Percentiles rank a stretch among this genome's conserved stretches.
Conservation (phyloP, 805 yeast genomes). For the Clavispora fructus region DNA sequence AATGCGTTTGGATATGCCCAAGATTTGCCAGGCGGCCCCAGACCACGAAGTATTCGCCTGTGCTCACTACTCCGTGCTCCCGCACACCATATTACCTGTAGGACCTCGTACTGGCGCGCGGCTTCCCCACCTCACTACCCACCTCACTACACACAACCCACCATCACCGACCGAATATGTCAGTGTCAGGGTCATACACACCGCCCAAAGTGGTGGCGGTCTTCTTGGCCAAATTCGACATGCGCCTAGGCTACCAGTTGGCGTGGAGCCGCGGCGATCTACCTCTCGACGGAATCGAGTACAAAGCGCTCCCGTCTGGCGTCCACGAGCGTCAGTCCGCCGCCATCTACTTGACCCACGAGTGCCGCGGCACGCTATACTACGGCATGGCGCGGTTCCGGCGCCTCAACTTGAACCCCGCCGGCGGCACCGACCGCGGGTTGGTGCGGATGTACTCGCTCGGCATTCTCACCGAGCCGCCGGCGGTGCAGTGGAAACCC, state of each 20-base stretch:
- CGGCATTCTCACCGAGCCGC: slow-evolving; percentile 53
- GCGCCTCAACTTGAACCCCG: slow-evolving; percentile 15
- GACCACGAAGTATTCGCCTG: no score
- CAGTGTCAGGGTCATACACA: background rate
- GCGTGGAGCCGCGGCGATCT: slow-evolving; percentile 27
- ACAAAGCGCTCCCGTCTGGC: slow-evolving; percentile 36
- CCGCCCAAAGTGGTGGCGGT: slow-evolving; percentile 27
- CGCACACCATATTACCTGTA: no score
- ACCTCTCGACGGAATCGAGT: slow-evolving; percentile 29
- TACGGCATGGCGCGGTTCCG: slow-evolving; percentile 34
- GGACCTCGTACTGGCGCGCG: no score
- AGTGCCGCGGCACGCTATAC: slow-evolving; percentile 16
- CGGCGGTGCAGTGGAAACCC: slow-evolving; percentile 34
- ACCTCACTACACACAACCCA: no score
- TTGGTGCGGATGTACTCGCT: slow-evolving; percentile 58
- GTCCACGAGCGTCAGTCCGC: slow-evolving; percentile 30
- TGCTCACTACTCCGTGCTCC: no score
- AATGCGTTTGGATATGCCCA: no score
- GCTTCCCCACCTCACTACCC: no score
- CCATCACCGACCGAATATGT: no score
- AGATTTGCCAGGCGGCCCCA: no score
- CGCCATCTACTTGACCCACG: slow-evolving; percentile 29
- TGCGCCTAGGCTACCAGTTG: slow-evolving; percentile 29
- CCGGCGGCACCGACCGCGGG: slow-evolving; percentile 15
- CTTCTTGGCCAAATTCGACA: slow-evolving; percentile 34